phyloP scores from a whole-genome alignment of 1,139 yeast species.

The Waltiozyma sp. region DNA sequence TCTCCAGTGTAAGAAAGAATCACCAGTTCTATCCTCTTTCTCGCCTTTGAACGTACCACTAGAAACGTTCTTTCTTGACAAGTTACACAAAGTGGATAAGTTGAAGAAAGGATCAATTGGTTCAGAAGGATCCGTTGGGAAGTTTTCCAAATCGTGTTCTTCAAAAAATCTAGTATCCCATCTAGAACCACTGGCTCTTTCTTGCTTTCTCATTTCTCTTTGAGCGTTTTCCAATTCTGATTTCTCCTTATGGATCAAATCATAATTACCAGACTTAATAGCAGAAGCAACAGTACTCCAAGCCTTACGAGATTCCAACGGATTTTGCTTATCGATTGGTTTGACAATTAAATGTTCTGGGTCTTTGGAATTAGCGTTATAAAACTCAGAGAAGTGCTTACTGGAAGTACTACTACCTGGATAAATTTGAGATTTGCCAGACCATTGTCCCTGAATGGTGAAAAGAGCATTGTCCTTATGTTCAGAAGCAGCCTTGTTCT shows the following conservation, averaged over 20 bases:
- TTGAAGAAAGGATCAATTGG: slow-evolving; percentile 35
- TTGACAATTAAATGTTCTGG: slow-evolving; percentile 59
- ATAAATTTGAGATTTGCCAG: slow-evolving; percentile 49
- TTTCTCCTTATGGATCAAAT: slow-evolving; percentile 63
- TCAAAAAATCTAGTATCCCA: slow-evolving; percentile 83
- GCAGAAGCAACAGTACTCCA: slow-evolving; percentile 90
- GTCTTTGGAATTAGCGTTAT: slow-evolving; percentile 47
- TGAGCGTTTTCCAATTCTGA: slow-evolving; percentile 70
- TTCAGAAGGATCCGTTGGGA: slow-evolving; percentile 13
- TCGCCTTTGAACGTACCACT: slow-evolving; percentile 50
- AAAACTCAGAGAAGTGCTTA: slow-evolving; percentile 41
- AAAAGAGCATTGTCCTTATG: slow-evolving; percentile 53
- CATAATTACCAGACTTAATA: slow-evolving; percentile 60
- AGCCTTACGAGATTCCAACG: slow-evolving; percentile 70
- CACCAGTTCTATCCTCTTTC: slow-evolving; percentile 33
- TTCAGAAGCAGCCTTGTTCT: slow-evolving; percentile 36
- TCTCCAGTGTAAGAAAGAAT: slow-evolving; percentile 59
- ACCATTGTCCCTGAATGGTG: slow-evolving; percentile 89
- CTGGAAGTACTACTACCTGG: slow-evolving; percentile 19
- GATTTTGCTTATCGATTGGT: slow-evolving; percentile 66
- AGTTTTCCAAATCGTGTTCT: slow-evolving; percentile 33
- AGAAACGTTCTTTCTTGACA: slow-evolving; percentile 54
- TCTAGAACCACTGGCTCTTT: slow-evolving; percentile 42
- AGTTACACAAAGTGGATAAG: slow-evolving; percentile 41
- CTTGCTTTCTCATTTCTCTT: slow-evolving; percentile 68